These are phyloP conservation scores for Daldinia grandis DNA, from an alignment of 495 filamentous ascomycete genomes.

Conservation along the genomic window DNA sequence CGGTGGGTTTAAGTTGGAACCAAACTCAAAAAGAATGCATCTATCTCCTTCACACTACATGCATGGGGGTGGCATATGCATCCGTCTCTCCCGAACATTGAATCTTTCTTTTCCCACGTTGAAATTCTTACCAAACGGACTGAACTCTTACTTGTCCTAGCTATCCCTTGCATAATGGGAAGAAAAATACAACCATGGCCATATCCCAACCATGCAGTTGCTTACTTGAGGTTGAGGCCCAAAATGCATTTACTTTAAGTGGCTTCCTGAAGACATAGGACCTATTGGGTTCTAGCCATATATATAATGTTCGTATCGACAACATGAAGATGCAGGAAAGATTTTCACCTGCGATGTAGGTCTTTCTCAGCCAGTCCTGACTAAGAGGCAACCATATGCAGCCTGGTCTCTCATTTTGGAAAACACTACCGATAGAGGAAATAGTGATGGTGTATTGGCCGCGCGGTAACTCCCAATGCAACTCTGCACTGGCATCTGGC, in stretches of 20 bases:
- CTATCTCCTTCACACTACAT: conserved; percentile 19
- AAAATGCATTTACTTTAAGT: not conserved
- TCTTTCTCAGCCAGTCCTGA: conserved; percentile 10
- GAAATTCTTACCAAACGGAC: conserved; percentile 14
- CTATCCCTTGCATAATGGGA: conserved; percentile 17
- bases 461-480: conserved; percentile 33
- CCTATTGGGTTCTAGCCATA: not conserved
- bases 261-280: not conserved
- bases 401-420: conserved; percentile 23
- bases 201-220: conserved; percentile 7
- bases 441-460: conserved; percentile 18
- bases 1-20: conserved; percentile 21
- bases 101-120: conserved; percentile 5
- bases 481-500: conserved; percentile 11
- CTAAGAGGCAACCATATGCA: conserved; percentile 25
- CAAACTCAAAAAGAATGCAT: conserved; percentile 29
- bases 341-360: conserved; percentile 11
- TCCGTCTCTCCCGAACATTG: conserved; percentile 35
- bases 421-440: conserved; percentile 17
- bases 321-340: not conserved
- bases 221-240: conserved; percentile 1
- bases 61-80: conserved; percentile 25
- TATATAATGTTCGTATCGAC: conserved; percentile 5
- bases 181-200: conserved; percentile 14
- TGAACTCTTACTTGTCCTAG: conserved; percentile 6